These are phyloP conservation scores for Leucocoprinus gongylophorus DNA, from an alignment of 1,284 basidiomycete species.

Conservation along the genomic window DNA sequence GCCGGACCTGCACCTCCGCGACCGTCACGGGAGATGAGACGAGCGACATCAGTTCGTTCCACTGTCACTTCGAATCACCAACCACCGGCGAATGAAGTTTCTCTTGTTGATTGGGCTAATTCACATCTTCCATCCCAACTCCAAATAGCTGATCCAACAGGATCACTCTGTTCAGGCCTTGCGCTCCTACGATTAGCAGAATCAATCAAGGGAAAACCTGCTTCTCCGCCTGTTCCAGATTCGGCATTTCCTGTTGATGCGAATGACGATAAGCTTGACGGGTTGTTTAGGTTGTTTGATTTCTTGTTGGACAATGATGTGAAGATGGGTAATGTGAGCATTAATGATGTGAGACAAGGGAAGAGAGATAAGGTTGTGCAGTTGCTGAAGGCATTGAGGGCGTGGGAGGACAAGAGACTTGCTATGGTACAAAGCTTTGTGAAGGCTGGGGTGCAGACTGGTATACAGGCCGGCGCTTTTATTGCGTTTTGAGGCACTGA, in stretches of 20 bases:
- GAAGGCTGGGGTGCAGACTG: slow-evolving; percentile 33
- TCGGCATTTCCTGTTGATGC: slow-evolving; percentile 66
- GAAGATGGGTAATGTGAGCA: slow-evolving; percentile 82
- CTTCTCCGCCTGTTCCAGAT: slow-evolving; percentile 66
- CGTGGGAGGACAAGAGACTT: slow-evolving; percentile 69
- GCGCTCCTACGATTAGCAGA: slow-evolving; percentile 71
- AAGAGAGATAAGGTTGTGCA: slow-evolving; percentile 74
- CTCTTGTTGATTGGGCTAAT: slow-evolving; percentile 84
- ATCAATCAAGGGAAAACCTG: slow-evolving; percentile 61
- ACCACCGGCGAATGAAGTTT: slow-evolving; percentile 28
- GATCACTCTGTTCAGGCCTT: slow-evolving; percentile 58
- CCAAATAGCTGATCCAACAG: slow-evolving; percentile 49
- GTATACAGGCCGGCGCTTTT: slow-evolving; percentile 18
- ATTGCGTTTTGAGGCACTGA: slow-evolving; percentile 19
- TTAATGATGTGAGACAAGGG: slow-evolving; percentile 82
- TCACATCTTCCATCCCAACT: slow-evolving; percentile 63
- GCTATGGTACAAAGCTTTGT: slow-evolving; percentile 49
- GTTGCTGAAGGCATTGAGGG: slow-evolving; percentile 66
- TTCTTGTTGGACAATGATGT: slow-evolving; percentile 85
- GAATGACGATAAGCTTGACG: slow-evolving; percentile 77
- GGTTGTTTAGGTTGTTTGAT: slow-evolving; percentile 83
- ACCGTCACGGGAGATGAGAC: slow-evolving; percentile 44
- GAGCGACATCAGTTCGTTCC: slow-evolving; percentile 34
- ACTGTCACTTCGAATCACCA: slow-evolving; percentile 29
- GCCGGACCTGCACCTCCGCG: slow-evolving; percentile 11